Evolutionary conservation across 345 rosid species (phyloP).

Genomic region (Pseudoturritis turrita): DNA sequence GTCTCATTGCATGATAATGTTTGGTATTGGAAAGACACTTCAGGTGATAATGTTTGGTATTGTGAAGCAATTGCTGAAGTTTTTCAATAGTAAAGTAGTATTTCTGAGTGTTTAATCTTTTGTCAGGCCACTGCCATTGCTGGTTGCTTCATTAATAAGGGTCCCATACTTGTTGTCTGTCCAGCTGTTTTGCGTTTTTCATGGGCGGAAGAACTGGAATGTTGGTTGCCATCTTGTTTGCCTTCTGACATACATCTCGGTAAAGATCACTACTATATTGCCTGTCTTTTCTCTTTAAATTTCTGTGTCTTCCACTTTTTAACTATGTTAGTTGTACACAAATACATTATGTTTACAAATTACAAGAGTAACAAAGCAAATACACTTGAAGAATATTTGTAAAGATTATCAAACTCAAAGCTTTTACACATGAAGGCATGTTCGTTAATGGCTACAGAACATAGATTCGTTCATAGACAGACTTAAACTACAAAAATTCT

Average conservation of each 20-base stretch:
- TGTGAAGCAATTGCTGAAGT: not conserved
- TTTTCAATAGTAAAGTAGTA: not conserved
- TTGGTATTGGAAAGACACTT: conserved; percentile 94
- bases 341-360: no score
- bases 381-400: no score
- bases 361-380: no score
- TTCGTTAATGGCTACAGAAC: no score
- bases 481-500: no score
- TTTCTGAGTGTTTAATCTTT: conserved; percentile 14
- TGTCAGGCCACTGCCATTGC: conserved; percentile 91
- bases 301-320: not conserved
- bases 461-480: no score
- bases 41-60: conserved; percentile 46
- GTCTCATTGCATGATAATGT: conserved; percentile 99
- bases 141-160: conserved; percentile 70
- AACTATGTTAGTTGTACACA: not conserved
- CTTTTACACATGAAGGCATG: no score
- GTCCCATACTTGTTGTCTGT: conserved; percentile 85
- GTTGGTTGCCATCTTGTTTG: conserved; percentile 84
- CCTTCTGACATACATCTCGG: conserved; percentile 95
- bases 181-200: conserved; percentile 86
- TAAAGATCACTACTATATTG: conserved; percentile 21
- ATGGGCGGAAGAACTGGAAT: conserved; percentile 97
- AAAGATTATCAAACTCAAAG: no score
- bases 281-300: not conserved